Percentiles rank a stretch among this genome's conserved stretches.
These are phyloP conservation scores for Populus tomentosa DNA, from an alignment of 441 rosid genomes.

Conservation along the genomic window DNA sequence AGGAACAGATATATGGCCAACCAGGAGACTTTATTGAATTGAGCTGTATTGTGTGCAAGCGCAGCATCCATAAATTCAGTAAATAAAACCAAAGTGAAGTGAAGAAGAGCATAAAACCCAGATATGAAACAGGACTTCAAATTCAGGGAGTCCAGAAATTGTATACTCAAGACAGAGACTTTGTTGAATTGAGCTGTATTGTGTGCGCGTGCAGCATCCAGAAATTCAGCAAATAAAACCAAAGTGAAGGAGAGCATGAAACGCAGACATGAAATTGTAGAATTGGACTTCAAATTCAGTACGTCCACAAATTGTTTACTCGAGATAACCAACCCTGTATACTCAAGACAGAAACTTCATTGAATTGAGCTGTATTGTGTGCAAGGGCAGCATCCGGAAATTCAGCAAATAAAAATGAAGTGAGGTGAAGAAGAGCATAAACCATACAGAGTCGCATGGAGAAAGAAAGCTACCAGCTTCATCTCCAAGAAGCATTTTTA, in stretches of 20 bases:
- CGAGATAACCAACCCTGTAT: background rate
- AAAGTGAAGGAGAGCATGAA: too few species aligned
- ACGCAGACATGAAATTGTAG: too few species aligned
- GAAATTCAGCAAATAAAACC: too few species aligned
- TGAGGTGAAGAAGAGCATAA: background rate
- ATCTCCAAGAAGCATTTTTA: slow-evolving; percentile 89
- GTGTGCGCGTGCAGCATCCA: too few species aligned
- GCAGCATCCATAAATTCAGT: background rate
- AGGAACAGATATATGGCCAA: background rate
- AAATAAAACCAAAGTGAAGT: background rate
- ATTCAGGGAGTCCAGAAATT: too few species aligned
- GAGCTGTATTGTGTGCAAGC: background rate
- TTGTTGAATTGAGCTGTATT: too few species aligned
- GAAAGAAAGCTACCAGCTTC: slow-evolving; percentile 59
- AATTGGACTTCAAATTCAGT: background rate
- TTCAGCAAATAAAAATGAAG: background rate
- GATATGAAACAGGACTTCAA: too few species aligned
- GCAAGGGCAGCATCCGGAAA: background rate
- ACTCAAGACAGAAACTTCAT: too few species aligned
- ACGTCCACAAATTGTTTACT: background rate
- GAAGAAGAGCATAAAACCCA: background rate
- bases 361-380: background rate
- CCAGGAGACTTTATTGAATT: background rate
- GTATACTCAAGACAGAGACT: too few species aligned
- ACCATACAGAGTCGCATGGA: background rate